Evolutionary conservation across 2,329 filamentous ascomycete species (phyloP).

Genomic region (Sporothrix euskadiensis): DNA sequence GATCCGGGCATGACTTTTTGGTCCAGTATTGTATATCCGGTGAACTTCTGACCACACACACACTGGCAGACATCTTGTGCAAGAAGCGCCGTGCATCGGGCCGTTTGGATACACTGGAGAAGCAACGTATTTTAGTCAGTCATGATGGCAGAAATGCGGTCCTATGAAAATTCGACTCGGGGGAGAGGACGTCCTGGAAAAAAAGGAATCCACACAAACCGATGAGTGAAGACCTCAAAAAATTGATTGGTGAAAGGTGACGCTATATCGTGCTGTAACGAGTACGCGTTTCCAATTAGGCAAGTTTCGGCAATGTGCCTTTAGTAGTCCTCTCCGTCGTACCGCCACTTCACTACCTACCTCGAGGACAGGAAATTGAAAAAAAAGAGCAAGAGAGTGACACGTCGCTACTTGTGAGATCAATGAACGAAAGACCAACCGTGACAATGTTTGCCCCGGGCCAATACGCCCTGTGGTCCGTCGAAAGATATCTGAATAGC

Average conservation of each 20-base stretch:
- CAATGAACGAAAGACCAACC: neutral
- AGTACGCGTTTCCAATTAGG: too few species aligned
- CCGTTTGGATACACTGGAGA: neutral
- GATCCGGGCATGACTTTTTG: neutral
- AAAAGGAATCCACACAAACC: too few species aligned
- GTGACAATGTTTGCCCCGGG: neutral
- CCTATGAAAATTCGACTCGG: too few species aligned
- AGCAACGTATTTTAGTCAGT: neutral
- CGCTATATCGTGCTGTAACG: too few species aligned
- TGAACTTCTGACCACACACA: too few species aligned
- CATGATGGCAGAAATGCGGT: too few species aligned
- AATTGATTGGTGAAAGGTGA: too few species aligned
- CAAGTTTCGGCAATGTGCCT: neutral
- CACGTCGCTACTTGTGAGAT: neutral
- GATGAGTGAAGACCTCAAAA: too few species aligned
- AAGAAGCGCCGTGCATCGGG: neutral
- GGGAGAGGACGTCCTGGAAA: too few species aligned
- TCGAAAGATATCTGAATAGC: neutral
- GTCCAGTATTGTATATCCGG: neutral
- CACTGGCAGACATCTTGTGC: neutral
- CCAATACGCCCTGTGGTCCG: too few species aligned
- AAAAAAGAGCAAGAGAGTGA: neutral
- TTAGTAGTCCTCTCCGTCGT: neutral
- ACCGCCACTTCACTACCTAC: neutral
- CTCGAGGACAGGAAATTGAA: neutral